phyloP scores from a whole-genome alignment of 371 early-diverging fungal species.

The Polyrhizophydium stewartii region DNA sequence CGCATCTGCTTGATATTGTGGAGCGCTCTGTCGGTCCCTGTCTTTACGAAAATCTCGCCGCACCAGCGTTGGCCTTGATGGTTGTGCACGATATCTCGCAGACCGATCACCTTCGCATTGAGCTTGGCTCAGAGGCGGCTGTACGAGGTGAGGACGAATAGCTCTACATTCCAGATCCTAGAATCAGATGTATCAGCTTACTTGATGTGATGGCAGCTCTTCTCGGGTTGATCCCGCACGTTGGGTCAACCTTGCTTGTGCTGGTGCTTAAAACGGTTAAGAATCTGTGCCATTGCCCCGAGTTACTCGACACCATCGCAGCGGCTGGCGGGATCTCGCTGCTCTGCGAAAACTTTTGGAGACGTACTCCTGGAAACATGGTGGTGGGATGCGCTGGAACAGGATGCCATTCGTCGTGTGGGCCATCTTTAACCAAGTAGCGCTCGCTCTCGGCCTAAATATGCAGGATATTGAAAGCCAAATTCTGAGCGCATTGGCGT shows the following conservation, averaged over 20 bases:
- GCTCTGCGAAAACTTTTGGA: too few species aligned
- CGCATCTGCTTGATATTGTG: too few species aligned
- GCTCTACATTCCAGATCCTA: background rate
- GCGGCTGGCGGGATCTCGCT: too few species aligned
- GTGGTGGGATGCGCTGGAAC: too few species aligned
- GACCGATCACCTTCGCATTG: background rate
- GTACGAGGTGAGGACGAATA: background rate
- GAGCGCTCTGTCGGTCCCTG: too few species aligned
- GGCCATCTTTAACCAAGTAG: too few species aligned
- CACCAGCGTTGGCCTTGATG: background rate
- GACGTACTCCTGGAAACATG: too few species aligned
- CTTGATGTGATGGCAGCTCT: background rate
- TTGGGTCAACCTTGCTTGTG: background rate
- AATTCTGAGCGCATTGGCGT: conserved; percentile 1
- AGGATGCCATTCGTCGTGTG: too few species aligned
- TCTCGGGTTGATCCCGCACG: background rate
- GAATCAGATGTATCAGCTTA: background rate
- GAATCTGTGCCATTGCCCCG: conserved; percentile 12
- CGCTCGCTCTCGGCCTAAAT: too few species aligned
- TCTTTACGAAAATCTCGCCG: background rate
- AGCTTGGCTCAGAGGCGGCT: background rate
- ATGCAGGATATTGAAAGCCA: conserved; percentile 6
- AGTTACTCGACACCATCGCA: conserved; percentile 1
- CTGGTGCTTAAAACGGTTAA: conserved; percentile 4
- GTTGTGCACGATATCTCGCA: conserved; percentile 2